Base-by-base conservation (phyloP, 2,329 filamentous ascomycete genomes). In the Zymoseptoria brevis region DNA sequence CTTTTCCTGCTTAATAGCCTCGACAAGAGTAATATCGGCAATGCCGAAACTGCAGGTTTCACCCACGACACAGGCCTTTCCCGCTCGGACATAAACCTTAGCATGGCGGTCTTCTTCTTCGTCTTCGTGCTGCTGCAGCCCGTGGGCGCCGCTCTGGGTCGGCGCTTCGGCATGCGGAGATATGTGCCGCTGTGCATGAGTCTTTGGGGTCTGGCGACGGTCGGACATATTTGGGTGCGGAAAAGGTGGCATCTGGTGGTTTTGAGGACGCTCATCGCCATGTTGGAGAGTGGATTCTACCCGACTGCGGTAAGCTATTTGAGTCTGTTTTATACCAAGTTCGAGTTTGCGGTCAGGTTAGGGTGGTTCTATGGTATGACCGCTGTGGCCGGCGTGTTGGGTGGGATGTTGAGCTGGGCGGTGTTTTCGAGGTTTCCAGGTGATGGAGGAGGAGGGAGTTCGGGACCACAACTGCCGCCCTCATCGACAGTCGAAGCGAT, bases 151-250 rank as follows among this genome's bases (percentile, higher is more conserved):
- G 81, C 81, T 11, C 80, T 87, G 62, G 76, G 85, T 35, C 71
- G 81, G 60, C 79, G 80, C 64, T 86, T 76, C 75, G 77, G 76
- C 63, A 82, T 82, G 72, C 76, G 77, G 30, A 68, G 75, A 30
- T 84, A 80, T 77, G 81, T 85, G n/a, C 81, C 82, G 0, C 71
- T 73, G 11, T 81, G 82, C 65, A 84, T 84, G 82, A 73, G 77
- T 35, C 64, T 81, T 2, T 82, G 80, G 80, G 80, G 80, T 0
- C 54, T 81, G 16, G 76, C 74, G 45, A 81, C 80, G 0, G 74
- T 77, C 6, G 61, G 77, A 57, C 79, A 81, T 64, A 74, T 78
- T 4, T 79, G 75, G 72, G 74, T 81, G 22, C 71, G 71, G 53
- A 68, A 72, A 51, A 71, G 74, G 62, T 79, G 77, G 77, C 77